Evolutionary conservation across 768 basidiomycete genomes (phyloP), one percentile per base, ranked within the genome.

Genomic region (Pleurotus sapidus): DNA sequence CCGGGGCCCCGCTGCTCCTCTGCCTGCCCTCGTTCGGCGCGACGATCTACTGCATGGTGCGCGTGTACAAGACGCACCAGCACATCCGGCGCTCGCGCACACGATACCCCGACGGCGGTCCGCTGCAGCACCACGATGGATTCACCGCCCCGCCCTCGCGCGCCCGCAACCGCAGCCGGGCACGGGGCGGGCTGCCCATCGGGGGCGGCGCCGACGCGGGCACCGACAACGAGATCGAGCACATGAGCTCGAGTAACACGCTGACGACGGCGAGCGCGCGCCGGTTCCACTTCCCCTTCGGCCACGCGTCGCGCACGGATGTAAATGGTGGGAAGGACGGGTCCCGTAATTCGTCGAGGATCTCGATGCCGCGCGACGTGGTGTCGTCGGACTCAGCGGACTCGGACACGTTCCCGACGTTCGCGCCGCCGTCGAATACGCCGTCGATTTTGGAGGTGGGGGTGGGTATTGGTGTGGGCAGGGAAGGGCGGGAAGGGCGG

Each of bases 1-100:
- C 85, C 11, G 87, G 85, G 5, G 64, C 77, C 5, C 78, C 86
- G 0, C 73, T 85, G 57, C 55, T 82, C 43, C 66, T 83, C 8
- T 70, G 77, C 3, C 65, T 86, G 14, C 86, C 87, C 2, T 80
- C 79, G 47, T 67, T 84, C 40, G 69, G 76, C 59, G 66, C 85
- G 11, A 83, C 84, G 3, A 66, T 77, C 23, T 65, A 67, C 34
- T 77, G 79, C n/a, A 67, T 79, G 48, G 46, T 71, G 37, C 73
- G 65, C 12, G 68, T 76, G 5, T 60, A 59, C 56, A 71, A 70
- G 49, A 74, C 71, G 30, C 72, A 74, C 54, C 60, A 67, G 24
- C 73, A 77, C 54, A 66, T 78, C 40, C 63, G 71, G 60, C 71
- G 76, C 47, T 67, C 76, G 20, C 68, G 72, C 49, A 63, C 66